phyloP scores from a whole-genome alignment of 2,329 filamentous ascomycete species.

The Aspergillus ruber region DNA sequence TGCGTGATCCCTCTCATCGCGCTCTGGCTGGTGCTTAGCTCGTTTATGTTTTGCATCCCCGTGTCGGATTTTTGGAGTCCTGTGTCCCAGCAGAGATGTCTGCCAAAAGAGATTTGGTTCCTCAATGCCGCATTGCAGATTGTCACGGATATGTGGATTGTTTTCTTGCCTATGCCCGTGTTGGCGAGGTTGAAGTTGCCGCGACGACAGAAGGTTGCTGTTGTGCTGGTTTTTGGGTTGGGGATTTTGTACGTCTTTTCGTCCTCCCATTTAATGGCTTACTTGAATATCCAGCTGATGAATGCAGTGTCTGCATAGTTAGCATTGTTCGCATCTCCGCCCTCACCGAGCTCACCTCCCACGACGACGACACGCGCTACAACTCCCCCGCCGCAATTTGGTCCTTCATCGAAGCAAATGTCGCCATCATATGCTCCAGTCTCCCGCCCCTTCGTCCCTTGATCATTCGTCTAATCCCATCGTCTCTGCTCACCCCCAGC shows the following conservation, averaged over 20 bases:
- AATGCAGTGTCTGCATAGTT: constrained; percentile 21
- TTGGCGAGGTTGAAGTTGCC: constrained; percentile 19
- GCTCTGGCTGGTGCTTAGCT: constrained; percentile 23
- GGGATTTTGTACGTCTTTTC: constrained; percentile 20
- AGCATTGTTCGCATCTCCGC: constrained; percentile 20
- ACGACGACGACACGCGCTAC: constrained; percentile 16
- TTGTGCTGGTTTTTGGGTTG: constrained; percentile 22
- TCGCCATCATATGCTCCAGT: constrained; percentile 28
- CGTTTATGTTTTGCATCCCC: constrained; percentile 22
- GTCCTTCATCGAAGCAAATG: constrained; percentile 25
- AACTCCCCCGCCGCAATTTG: constrained; percentile 22
- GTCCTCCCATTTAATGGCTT: background rate
- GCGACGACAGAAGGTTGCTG: constrained; percentile 13
- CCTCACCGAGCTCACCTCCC: constrained; percentile 9
- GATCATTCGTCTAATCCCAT: constrained; percentile 19
- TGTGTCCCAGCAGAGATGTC: constrained; percentile 7
- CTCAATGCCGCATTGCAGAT: constrained; percentile 25
- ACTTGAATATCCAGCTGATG: background rate
- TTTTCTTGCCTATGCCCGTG: constrained; percentile 21
- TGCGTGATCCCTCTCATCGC: constrained; percentile 14
- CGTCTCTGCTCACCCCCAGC: too few species aligned
- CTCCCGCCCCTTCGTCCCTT: constrained; percentile 22
- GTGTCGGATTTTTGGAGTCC: constrained; percentile 19
- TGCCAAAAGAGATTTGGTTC: constrained; percentile 20
- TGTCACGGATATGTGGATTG: constrained; percentile 16